Percentiles rank a stretch among this genome's conserved stretches.
phyloP scores from a whole-genome alignment of 352 stramenopile genomes.

The Phytophthora fragariaefolia region DNA sequence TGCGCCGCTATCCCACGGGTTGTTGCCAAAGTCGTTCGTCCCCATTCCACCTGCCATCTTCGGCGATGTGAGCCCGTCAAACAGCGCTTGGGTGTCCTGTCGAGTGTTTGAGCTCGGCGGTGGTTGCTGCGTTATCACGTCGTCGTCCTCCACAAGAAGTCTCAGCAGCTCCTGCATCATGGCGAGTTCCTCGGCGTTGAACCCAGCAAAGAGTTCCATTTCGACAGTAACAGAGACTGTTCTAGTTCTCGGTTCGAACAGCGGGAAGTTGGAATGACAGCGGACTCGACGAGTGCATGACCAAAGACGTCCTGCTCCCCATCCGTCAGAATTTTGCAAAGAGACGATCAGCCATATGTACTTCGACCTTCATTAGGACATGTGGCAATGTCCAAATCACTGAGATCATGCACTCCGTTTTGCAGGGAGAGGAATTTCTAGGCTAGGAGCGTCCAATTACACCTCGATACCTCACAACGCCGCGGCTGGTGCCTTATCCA shows the following conservation, averaged over 20 bases:
- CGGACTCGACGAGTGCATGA: not conserved
- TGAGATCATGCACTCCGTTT: slow-evolving; percentile 26
- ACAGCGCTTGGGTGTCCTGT: slow-evolving; percentile 30
- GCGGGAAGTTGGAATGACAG: slow-evolving; percentile 35
- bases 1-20: slow-evolving; percentile 11
- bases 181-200: slow-evolving; percentile 47
- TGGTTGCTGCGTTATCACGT: slow-evolving; percentile 31
- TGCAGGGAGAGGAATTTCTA: slow-evolving; percentile 16
- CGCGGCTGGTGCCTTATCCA: slow-evolving; percentile 15
- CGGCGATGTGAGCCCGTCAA: slow-evolving; percentile 22
- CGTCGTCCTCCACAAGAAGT: slow-evolving; percentile 44
- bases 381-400: slow-evolving; percentile 31
- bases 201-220: slow-evolving; percentile 48
- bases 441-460: slow-evolving; percentile 5
- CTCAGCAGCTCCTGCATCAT: slow-evolving; percentile 50
- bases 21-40: slow-evolving; percentile 19
- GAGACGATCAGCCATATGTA: slow-evolving; percentile 30
- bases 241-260: slow-evolving; percentile 35
- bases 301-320: slow-evolving; percentile 4
- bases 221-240: slow-evolving; percentile 19
- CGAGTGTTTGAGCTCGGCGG: slow-evolving; percentile 18
- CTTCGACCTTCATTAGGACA: slow-evolving; percentile 26
- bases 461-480: slow-evolving; percentile 28
- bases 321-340: slow-evolving; percentile 31
- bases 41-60: slow-evolving; percentile 17